Conservation (phyloP, 768 basidiomycete genomes). For the Trametopsis cervina region DNA sequence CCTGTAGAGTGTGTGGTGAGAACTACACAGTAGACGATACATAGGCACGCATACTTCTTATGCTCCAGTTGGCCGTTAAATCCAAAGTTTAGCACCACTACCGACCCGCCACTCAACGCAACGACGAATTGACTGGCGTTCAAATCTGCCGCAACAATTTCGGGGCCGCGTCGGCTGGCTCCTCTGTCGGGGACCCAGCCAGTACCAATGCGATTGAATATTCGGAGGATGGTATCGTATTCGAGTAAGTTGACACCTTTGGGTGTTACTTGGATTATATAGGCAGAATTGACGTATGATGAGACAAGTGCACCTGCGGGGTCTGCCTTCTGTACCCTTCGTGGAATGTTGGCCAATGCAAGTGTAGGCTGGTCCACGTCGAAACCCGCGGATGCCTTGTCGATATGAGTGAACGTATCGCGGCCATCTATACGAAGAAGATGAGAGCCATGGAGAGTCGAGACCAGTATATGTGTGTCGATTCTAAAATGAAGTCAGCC, state of each 20-base stretch:
- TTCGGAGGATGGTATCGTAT: constrained; percentile 37
- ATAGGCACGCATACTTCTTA: constrained; percentile 24
- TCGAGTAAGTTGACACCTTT: constrained; percentile 49
- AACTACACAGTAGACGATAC: background rate
- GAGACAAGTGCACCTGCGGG: constrained; percentile 3
- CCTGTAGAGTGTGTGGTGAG: background rate
- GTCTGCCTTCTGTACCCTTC: constrained; percentile 20
- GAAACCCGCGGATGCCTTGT: constrained; percentile 36
- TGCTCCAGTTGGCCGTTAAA: constrained; percentile 31
- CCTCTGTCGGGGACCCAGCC: constrained; percentile 31
- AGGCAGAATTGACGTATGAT: constrained; percentile 39
- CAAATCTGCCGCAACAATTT: constrained; percentile 62
- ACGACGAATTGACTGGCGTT: constrained; percentile 64
- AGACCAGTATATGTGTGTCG: constrained; percentile 52
- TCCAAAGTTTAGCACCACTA: constrained; percentile 45
- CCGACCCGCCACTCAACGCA: constrained; percentile 45
- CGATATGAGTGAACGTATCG: constrained; percentile 35
- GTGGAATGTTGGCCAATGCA: constrained; percentile 51
- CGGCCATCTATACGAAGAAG: constrained; percentile 45
- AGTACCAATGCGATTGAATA: constrained; percentile 34
- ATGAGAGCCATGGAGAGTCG: constrained; percentile 48
- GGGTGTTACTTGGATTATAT: constrained; percentile 69
- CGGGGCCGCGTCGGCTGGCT: constrained; percentile 21
- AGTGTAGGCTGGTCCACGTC: constrained; percentile 48
- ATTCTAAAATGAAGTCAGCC: too few relatives aligned